Evolutionary conservation across 2,329 filamentous ascomycete genomes (phyloP).

Genomic region (Periconia sp.): DNA sequence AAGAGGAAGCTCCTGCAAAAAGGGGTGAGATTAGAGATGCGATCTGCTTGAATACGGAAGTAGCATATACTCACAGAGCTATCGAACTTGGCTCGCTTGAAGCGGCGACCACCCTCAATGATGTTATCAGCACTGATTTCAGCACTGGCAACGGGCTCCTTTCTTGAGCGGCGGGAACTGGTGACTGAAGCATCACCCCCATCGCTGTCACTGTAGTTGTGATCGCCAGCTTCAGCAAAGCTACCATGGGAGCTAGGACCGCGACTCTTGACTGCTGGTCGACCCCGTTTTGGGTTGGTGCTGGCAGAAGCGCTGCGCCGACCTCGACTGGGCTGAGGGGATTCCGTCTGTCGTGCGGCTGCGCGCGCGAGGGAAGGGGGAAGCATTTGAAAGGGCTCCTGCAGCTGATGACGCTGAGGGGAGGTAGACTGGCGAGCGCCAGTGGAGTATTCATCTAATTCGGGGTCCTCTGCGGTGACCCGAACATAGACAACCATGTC

Average conservation of each 20-base stretch:
- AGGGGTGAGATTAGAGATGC: conserved; percentile 25
- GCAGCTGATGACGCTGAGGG: conserved; percentile 60
- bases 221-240: conserved; percentile 66
- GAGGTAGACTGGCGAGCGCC: conserved; percentile 52
- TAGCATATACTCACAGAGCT: conserved; percentile 77
- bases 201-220: conserved; percentile 86
- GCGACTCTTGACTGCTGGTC: conserved; percentile 68
- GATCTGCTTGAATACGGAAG: conserved; percentile 11
- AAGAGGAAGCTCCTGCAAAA: conserved; percentile 80
- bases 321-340: conserved; percentile 68
- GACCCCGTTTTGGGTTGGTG: conserved; percentile 61
- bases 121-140: conserved; percentile 99
- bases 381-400: conserved; percentile 66
- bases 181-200: conserved; percentile 73
- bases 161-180: conserved; percentile 72
- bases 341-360: conserved; percentile 74
- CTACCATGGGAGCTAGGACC: conserved; percentile 61
- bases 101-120: conserved; percentile 86
- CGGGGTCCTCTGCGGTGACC: conserved; percentile 65
- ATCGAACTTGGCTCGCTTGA: conserved; percentile 88
- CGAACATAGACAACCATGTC: conserved; percentile 87
- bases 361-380: conserved; percentile 63
- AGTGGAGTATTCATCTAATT: conserved; percentile 50
- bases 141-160: conserved; percentile 85
- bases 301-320: conserved; percentile 78